phyloP scores from a whole-genome alignment of 2,329 filamentous ascomycete genomes.

The Didymella pinodella region DNA sequence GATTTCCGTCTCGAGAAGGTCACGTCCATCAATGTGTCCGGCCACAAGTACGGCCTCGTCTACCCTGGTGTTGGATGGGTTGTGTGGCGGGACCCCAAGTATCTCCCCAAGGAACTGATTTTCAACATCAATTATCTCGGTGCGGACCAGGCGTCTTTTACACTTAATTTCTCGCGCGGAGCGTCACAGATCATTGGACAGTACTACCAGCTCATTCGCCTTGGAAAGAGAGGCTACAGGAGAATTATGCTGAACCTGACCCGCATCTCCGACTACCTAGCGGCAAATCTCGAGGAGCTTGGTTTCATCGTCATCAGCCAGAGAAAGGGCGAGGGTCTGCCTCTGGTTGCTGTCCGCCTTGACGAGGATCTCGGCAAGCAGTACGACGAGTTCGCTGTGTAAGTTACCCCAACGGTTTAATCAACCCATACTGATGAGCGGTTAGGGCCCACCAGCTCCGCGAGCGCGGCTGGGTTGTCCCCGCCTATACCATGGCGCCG shows the following conservation, averaged over 20 bases:
- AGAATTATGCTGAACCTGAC: conserved; percentile 95
- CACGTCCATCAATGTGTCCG: conserved; percentile 91
- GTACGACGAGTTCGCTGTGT: conserved; percentile 63
- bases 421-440: conserved; percentile 1
- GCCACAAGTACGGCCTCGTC: conserved; percentile 80
- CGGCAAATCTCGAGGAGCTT: conserved; percentile 72
- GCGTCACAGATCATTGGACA: conserved; percentile 94
- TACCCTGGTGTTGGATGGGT: conserved; percentile 97
- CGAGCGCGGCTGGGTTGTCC: conserved; percentile 89
- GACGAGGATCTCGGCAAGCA: conserved; percentile 62
- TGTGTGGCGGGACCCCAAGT: conserved; percentile 79
- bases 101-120: conserved; percentile 80
- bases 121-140: conserved; percentile 99
- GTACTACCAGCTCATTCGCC: conserved; percentile 95
- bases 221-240: conserved; percentile 91
- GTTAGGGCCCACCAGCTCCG: conserved; percentile 78
- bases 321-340: conserved; percentile 77
- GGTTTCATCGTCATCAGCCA: conserved; percentile 92
- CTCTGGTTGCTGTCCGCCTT: conserved; percentile 88
- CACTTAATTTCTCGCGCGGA: conserved; percentile 96
- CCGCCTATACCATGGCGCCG: conserved; percentile 96
- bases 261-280: conserved; percentile 86
- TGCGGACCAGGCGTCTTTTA: conserved; percentile 93
- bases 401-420: conserved; percentile 16
- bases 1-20: conserved; percentile 91